Evolutionary conservation across 768 basidiomycete species (phyloP), one percentile per base, ranked within the genome.

Genomic region (Mycena indigotica): DNA sequence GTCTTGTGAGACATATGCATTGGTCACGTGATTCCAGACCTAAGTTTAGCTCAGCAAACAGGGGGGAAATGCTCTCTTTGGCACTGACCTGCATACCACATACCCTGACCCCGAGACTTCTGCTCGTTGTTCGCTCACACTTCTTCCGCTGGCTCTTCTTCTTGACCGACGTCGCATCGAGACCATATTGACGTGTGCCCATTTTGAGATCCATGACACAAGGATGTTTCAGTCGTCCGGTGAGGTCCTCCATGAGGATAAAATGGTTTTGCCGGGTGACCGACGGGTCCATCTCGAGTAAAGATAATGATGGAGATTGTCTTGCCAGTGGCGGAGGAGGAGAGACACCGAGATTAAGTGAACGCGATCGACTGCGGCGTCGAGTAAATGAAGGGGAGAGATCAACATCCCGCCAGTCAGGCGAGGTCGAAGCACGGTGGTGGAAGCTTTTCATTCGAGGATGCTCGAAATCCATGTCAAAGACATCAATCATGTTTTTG

Each of bases 111-210:
- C 97, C 97, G 44, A 98, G 74, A 15, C 86, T 82, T 63, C 92
- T 80, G 71, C 95, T 98, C 21, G 97, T 98, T 51, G 97, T 98
- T 53, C 89, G 81, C 69, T 97, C 95, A 69, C 97, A 98, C 75
- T 99, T 99, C 75, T 97, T 97, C 53, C 95, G 85, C 76, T 99
- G 97, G 69, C 95, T 98, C 77, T 90, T 95, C 84, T 97, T 98
- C 79, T 99, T 99, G 52, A 85, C 78, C 1, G 87, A 75, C 8
- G 89, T 90, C 24, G 97, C 97, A 65, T 97, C 93, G 77, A 96
- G 91, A 19, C 97, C 97, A 73, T 98, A 98, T 75, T 99, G 97
- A 29, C 97, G 81, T 28, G 95, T 98, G n/a, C 97, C 97, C 97
- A 98, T 98, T 79, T 99, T 99, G 66, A 99, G 78, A 73, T 99